Base-by-base conservation (phyloP, 2,329 filamentous ascomycete species). In the Paraphoma chrysanthemicola region DNA sequence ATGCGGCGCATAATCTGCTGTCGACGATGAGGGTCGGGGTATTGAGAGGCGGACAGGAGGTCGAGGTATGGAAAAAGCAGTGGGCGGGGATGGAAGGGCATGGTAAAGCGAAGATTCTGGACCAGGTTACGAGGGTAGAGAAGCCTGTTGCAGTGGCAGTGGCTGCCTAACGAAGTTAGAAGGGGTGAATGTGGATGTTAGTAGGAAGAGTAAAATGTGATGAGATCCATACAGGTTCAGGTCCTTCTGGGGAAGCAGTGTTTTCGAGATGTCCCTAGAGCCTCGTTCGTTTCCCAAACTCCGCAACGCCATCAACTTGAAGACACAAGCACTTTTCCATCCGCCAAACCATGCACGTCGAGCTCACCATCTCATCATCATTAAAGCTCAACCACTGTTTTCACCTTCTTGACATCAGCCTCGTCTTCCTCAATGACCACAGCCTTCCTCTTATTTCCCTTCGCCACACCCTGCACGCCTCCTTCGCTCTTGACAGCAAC, bases 111-210 rank as follows among this genome's bases (percentile, higher is more conserved):
- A 45, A 51, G 87, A 90, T 73, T 87, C 96, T 65, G 85, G 82
- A 86, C 63, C 93, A 96, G 80, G 86, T 91, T 55, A 96, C 93
- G 60, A 91, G 91, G 78, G 86, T 94, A 46, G 80, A 86, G 14
- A 86, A 90, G 75, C 91, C 92, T 29, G 85, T 90, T 52, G 86
- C 88, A 58, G 92, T 88, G 64, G 93, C 93, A 57, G 90, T 91
- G 77, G 91, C 92, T 61, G 92, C 92, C 68, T 93, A 75, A 66
- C 33, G 31, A 18, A 23, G 1, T n/a, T 17, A n/a, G 17, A 48
- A 11, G 18, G 18, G 36, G 3, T 14, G 43, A 6, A 11, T 38
- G 33, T 11, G 33, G 33, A 11, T 3, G 6, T 11, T 3, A 11
- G 33, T 28, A 30, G 6, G 8, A 3, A 23, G 17, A 10, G 3